Base-by-base conservation (phyloP, 2,329 filamentous ascomycete genomes). In the Xylariaceae sp. region DNA sequence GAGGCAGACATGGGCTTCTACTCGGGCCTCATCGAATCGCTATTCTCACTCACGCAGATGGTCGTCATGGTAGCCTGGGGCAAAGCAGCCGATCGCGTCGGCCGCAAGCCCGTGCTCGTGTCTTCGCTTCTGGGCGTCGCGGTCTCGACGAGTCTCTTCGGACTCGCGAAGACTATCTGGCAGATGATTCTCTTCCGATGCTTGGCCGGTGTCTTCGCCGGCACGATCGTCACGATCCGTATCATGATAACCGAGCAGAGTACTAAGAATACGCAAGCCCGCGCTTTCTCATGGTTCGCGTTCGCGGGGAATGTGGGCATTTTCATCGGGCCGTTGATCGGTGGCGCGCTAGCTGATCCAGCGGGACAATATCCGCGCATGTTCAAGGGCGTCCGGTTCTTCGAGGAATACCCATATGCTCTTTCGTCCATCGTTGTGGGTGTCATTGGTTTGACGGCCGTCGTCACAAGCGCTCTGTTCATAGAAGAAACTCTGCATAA, bases 41-140 rank as follows among this genome's bases (percentile, higher is more conserved):
- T 92, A 26, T 94, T 93, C 74, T 90, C 87, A 2, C 75, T 88
- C 5, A 89, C 87, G 0, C 90, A 93, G 73, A 91, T 91, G 81
- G 53, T 84, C n/a, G 82, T 92, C 56, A 91, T 94, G 85, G 82
- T 94, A 23, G 75, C 80, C 61, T 94, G 91, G 88, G 89, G 89
- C 46, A 78, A 77, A 66, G 85, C 79, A 53, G 84, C 84, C 3
- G 91, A 95, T 72, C 80, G 82, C 6, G 73, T 87, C 34, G 90
- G 91, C 28, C 82, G 91, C 40, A 91, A 91, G 62, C 89, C 90
- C 0, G 81, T 91, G 1, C 81, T 95, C 9, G 80, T 92, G 2
- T 76, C 80, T 65, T 90, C 87, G 0, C 75, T 93, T 5, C 65
- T 80, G 12, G 91, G 90, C 36, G 81, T 91, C 33, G 75, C 83